A percentile compares a stretch with the other conserved stretches of the same genome.
phyloP scores from a whole-genome alignment of 345 rosid genomes.

The Kernera saxatilis region DNA sequence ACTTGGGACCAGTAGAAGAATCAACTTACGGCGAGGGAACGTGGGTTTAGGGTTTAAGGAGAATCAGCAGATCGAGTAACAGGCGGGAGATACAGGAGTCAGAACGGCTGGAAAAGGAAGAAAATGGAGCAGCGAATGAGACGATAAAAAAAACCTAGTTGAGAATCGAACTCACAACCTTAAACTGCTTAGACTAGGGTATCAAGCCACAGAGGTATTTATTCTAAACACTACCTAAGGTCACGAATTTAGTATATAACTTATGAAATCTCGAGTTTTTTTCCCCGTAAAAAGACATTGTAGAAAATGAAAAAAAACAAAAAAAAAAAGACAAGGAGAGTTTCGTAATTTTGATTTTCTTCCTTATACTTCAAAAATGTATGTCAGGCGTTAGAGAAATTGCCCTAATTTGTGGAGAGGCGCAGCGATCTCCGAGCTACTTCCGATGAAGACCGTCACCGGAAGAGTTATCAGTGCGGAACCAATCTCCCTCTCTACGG shows the following conservation, averaged over 20 bases:
- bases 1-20: background rate
- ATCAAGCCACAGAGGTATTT: background rate
- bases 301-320: background rate
- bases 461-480: constrained; percentile 29
- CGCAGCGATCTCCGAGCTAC: constrained; percentile 11
- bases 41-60: constrained; percentile 27
- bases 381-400: background rate
- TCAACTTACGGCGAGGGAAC: constrained; percentile 11
- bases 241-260: background rate
- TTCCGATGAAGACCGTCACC: constrained; percentile 40
- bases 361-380: background rate
- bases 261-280: background rate
- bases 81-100: constrained; percentile 33
- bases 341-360: background rate
- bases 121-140: background rate
- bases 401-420: constrained; percentile 9
- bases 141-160: background rate
- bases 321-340: background rate
- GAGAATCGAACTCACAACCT: background rate
- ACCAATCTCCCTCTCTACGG: constrained; percentile 33
- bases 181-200: accelerated
- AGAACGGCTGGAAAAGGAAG: constrained; percentile 3
- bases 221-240: accelerated
- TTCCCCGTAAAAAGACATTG: background rate
- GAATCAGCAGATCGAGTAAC: constrained; percentile 6